A percentile compares a stretch with the other conserved stretches of the same genome.
Conservation (phyloP, 2,329 filamentous ascomycete species). For the Nannizzia gypsea region DNA sequence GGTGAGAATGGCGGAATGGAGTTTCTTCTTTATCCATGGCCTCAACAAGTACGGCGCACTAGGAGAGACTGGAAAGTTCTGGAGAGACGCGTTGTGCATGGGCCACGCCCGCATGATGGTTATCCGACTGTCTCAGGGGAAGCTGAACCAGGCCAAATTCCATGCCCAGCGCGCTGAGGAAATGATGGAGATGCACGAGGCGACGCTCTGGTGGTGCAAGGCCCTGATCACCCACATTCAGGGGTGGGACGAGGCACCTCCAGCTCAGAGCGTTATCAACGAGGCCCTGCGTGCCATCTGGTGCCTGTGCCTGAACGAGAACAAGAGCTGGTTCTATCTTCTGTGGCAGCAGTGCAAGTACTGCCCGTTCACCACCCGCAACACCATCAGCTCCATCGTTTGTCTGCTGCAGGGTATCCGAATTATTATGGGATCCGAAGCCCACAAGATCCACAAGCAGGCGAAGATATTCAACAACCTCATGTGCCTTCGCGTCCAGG, state of each 20-base stretch:
- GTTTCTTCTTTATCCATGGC: not conserved
- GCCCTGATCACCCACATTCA: not conserved
- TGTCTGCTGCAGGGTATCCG: not conserved
- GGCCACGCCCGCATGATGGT: conserved; percentile 1
- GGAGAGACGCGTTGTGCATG: conserved; percentile 7
- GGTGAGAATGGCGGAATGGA: conserved; percentile 3
- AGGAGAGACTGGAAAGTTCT: not conserved
- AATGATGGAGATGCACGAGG: not conserved
- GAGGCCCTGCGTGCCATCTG: conserved; percentile 2
- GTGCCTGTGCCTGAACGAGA: not conserved
- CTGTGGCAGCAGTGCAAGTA: not conserved
- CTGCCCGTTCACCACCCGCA: not conserved
- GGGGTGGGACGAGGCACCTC: not conserved
- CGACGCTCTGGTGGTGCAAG: not conserved
- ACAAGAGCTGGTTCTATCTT: not conserved
- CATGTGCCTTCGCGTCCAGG: too few species aligned
- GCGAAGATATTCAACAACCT: not conserved
- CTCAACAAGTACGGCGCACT: not conserved
- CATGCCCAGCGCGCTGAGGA: not conserved
- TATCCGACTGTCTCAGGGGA: not conserved
- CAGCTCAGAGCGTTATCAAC: not conserved
- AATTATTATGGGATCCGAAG: not conserved
- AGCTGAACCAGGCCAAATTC: not conserved
- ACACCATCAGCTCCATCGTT: not conserved
- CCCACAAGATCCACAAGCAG: not conserved